Base-by-base conservation (phyloP, 129 eudicot genomes). In the Apium graveolens region DNA sequence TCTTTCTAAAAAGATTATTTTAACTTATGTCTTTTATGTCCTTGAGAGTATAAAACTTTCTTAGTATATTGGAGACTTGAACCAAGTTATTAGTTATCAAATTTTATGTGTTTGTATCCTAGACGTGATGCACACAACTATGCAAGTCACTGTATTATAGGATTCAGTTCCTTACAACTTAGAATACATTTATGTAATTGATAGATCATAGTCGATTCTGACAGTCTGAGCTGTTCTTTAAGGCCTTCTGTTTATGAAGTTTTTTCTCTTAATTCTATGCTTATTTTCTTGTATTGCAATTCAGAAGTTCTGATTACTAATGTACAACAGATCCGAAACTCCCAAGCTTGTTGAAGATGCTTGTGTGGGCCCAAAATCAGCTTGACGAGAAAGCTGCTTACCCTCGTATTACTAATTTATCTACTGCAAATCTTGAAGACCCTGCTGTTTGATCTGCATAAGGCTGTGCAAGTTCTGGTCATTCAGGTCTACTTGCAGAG, bases 361-460 rank as follows among this genome's bases (percentile, higher is more conserved):
- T 94, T 76, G 49, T 94, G 73, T 91, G 97, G 98, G 97, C 89
- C 32, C 98, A 94, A 82, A 91, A 89, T 69, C 90, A 86, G 83
- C 96, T 94, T 27, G 97, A 94, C 31, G 93, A 94, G 78, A 91
- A 91, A 80, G 96, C 97, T 75, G 85, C 83, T 84, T 93, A 89
- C 86, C 98, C 98, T 78, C 93, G 91, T 49, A 87, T 94, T 73
- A 91, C 81, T 1, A 84, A 91, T 81, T 82, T 89, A 45, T 88
- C 89, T 62, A 86, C 98, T 53, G 96, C 93, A 32, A 75, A 90
- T 35, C 96, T 94, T 31, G 96, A 94, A 88, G 97, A 94, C 83
- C 97, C 98, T 31, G 68, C 87, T 76, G 85, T 89, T 81, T 91
- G 87, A 88, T 16, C 13, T 12, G 14, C 10, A 26, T 1, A 71